Conservation (phyloP, 805 yeast species). For the Zygotorulaspora danielsina region DNA sequence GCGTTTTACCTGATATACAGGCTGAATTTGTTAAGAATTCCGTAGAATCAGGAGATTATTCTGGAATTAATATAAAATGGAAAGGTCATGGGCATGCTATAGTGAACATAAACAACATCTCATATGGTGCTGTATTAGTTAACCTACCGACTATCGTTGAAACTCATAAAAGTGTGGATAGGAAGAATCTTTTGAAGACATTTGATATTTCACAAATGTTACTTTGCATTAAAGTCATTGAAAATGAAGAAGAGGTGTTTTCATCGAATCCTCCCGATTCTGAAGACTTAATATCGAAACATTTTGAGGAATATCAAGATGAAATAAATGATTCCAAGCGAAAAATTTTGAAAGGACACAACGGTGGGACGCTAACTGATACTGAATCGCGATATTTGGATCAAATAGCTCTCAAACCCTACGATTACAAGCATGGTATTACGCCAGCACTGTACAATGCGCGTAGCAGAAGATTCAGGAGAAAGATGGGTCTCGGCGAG, state of each 20-base stretch:
- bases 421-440: constrained; percentile 67
- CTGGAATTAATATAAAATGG: constrained; percentile 74
- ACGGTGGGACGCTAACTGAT: constrained; percentile 29
- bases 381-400: constrained; percentile 26
- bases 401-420: constrained; percentile 24
- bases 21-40: constrained; percentile 68
- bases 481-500: constrained; percentile 62
- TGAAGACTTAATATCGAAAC: constrained; percentile 37
- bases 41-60: constrained; percentile 70
- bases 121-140: constrained; percentile 80
- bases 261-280: constrained; percentile 41
- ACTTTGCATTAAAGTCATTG: constrained; percentile 57
- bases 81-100: constrained; percentile 76
- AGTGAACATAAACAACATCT: constrained; percentile 59
- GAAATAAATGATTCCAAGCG: constrained; percentile 28
- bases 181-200: constrained; percentile 79
- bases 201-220: constrained; percentile 84
- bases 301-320: constrained; percentile 29
- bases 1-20: constrained; percentile 55
- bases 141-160: constrained; percentile 87
- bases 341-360: constrained; percentile 23
- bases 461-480: constrained; percentile 63
- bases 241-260: constrained; percentile 46
- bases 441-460: constrained; percentile 76
- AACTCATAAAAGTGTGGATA: constrained; percentile 79